Percentiles rank a stretch among this genome's conserved stretches.
Conservation (phyloP, 306 rosid species). For the Ceratonia siliqua region DNA sequence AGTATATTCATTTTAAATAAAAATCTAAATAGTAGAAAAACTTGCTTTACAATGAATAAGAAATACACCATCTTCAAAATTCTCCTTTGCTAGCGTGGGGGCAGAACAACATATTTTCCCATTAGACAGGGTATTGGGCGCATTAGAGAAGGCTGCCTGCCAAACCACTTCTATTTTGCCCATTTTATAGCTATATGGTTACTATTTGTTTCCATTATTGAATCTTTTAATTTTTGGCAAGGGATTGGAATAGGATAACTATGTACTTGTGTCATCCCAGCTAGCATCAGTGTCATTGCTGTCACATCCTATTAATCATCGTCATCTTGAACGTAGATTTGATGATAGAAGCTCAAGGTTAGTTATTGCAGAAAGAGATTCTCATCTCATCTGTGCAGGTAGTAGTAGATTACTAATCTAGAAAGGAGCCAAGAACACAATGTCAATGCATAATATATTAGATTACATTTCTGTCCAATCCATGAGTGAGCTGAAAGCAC, state of each 20-base stretch:
- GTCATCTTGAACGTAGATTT: slow-evolving; percentile 11
- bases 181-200: too few relatives aligned
- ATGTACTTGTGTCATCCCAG: neutral
- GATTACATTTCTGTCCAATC: slow-evolving; percentile 48
- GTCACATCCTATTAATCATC: slow-evolving; percentile 23
- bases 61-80: too few relatives aligned
- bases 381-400: neutral
- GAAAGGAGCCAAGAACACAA: slow-evolving; percentile 21
- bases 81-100: too few relatives aligned
- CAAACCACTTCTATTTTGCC: too few relatives aligned
- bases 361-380: slow-evolving; percentile 37
- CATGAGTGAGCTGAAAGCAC: slow-evolving; percentile 16
- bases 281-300: slow-evolving; percentile 1
- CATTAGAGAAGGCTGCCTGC: too few relatives aligned
- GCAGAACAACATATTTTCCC: too few relatives aligned
- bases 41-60: too few relatives aligned
- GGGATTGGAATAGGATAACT: neutral
- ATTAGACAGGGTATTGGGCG: too few relatives aligned
- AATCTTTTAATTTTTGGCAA: neutral
- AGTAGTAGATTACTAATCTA: too few relatives aligned
- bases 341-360: slow-evolving; percentile 35
- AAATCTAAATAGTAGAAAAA: too few relatives aligned
- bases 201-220: neutral
- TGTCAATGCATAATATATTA: slow-evolving; percentile 15
- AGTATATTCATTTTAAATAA: too few relatives aligned